These are phyloP conservation scores for Pseudocercospora cruenta DNA, from an alignment of 2,329 filamentous ascomycete genomes.

Conservation along the genomic window DNA sequence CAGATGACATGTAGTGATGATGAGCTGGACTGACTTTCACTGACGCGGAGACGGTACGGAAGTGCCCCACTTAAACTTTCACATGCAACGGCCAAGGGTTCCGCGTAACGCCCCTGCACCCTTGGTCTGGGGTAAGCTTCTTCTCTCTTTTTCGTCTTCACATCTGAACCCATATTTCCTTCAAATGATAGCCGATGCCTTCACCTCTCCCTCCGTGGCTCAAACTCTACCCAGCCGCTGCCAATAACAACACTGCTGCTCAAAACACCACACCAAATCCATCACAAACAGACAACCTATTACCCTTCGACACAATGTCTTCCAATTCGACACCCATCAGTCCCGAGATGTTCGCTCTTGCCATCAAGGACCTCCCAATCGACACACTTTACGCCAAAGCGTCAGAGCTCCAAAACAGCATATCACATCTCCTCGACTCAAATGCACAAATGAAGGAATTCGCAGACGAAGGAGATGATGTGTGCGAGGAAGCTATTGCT, in stretches of 20 bases:
- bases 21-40: background rate
- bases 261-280: constrained; percentile 16
- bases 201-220: constrained; percentile 21
- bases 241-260: constrained; percentile 5
- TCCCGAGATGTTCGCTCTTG: constrained; percentile 48
- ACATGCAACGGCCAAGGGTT: background rate
- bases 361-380: constrained; percentile 68
- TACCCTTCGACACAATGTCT: constrained; percentile 24
- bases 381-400: constrained; percentile 72
- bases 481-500: constrained; percentile 72
- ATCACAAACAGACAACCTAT: constrained; percentile 19
- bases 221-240: constrained; percentile 16
- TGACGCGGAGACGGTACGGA: background rate
- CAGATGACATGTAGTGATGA: background rate
- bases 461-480: constrained; percentile 64
- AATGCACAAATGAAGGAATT: constrained; percentile 74
- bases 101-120: background rate
- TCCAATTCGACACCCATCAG: constrained; percentile 33
- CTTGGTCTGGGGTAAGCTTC: background rate
- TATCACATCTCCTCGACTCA: constrained; percentile 72
- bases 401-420: constrained; percentile 74
- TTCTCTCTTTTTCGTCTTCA: no score
- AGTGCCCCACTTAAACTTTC: constrained; percentile 4
- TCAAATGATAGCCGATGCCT: constrained; percentile 11
- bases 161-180: background rate